Evolutionary conservation across 495 filamentous ascomycete genomes (phyloP).

Genomic region (Gamarada debralockiae): DNA sequence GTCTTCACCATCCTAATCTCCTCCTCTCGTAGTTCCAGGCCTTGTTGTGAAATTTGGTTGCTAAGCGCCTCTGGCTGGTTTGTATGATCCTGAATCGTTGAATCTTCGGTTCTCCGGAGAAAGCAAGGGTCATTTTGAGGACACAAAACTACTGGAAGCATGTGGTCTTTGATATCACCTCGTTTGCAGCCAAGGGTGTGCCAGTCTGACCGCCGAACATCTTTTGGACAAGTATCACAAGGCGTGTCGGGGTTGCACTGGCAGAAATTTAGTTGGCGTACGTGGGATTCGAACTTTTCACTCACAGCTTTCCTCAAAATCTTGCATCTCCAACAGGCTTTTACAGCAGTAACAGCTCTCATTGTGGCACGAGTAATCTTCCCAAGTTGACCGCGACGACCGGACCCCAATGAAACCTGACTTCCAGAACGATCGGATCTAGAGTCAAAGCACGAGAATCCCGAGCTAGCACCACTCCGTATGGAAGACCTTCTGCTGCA

Average conservation of each 20-base stretch:
- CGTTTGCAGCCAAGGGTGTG: not conserved
- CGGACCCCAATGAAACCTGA: not conserved
- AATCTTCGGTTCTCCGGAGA: too few relatives aligned
- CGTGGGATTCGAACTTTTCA: not conserved
- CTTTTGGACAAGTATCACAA: not conserved
- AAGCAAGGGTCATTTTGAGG: not conserved
- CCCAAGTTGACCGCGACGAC: not conserved
- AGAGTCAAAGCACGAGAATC: not conserved
- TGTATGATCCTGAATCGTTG: too few relatives aligned
- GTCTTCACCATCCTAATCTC: not conserved
- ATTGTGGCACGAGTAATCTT: not conserved
- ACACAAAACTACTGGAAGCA: not conserved
- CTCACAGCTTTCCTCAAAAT: slow-evolving; percentile 2
- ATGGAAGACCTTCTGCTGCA: too few relatives aligned
- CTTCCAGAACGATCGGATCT: not conserved
- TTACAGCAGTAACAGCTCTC: not conserved
- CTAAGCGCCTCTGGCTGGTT: too few relatives aligned
- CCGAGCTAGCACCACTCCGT: too few relatives aligned
- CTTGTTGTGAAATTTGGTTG: too few relatives aligned
- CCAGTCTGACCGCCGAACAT: not conserved
- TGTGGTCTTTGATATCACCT: not conserved
- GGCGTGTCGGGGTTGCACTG: not conserved
- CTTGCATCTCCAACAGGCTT: slow-evolving; percentile 7
- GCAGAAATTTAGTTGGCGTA: not conserved
- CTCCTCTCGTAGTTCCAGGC: not conserved